These are phyloP conservation scores for Penicillium sp. DNA, from an alignment of 2,329 filamentous ascomycete species.

Conservation along the genomic window DNA sequence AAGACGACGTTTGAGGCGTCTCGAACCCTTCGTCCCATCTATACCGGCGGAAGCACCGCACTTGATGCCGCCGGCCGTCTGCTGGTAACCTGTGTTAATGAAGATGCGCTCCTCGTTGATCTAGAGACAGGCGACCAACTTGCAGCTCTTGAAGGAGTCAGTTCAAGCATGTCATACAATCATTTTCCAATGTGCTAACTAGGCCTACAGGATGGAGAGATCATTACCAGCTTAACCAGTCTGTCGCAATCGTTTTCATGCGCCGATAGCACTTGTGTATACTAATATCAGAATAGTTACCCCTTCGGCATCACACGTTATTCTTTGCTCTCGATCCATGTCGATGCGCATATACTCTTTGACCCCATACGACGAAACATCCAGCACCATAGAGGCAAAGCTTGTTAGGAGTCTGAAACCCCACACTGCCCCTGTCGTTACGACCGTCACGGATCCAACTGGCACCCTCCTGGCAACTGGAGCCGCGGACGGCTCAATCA, in stretches of 20 bases:
- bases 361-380: slow-evolving; percentile 59
- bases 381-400: slow-evolving; percentile 65
- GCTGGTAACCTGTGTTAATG: slow-evolving; percentile 85
- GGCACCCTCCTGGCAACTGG: slow-evolving; percentile 91
- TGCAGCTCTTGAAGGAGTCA: slow-evolving; percentile 83
- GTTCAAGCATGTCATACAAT: slow-evolving; percentile 35
- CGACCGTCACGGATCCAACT: slow-evolving; percentile 81
- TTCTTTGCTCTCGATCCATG: slow-evolving; percentile 91
- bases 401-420: slow-evolving; percentile 84
- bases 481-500: slow-evolving; percentile 89
- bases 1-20: slow-evolving; percentile 90
- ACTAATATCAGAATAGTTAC: slow-evolving; percentile 64
- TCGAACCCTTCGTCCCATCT: slow-evolving; percentile 87
- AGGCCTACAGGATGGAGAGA: slow-evolving; percentile 65
- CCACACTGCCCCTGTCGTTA: slow-evolving; percentile 86
- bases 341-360: slow-evolving; percentile 92
- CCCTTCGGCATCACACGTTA: slow-evolving; percentile 82
- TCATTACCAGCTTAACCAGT: slow-evolving; percentile 52
- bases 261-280: neutral
- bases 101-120: slow-evolving; percentile 88
- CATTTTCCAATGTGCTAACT: slow-evolving; percentile 23
- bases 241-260: slow-evolving; percentile 24
- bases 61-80: slow-evolving; percentile 81
- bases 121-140: slow-evolving; percentile 81
- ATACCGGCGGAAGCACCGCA: slow-evolving; percentile 86